These are phyloP conservation scores for Heterobasidion annosum DNA, from an alignment of 1,284 basidiomycete genomes.

Conservation along the genomic window DNA sequence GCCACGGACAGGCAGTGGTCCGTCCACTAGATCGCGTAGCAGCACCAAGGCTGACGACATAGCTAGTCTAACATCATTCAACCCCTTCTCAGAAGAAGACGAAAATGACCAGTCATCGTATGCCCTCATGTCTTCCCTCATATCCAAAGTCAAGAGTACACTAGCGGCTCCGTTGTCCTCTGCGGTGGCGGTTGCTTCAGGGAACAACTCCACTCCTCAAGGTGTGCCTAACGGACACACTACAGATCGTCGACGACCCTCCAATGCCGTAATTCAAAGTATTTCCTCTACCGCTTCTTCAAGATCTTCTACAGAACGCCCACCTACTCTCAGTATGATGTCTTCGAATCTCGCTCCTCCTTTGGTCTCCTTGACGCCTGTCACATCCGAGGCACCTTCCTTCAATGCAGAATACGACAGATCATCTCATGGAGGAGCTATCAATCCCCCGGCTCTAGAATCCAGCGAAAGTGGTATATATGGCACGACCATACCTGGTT, in stretches of 20 bases:
- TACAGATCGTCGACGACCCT: slow-evolving; percentile 48
- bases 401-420: slow-evolving; percentile 55
- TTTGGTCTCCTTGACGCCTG: slow-evolving; percentile 73
- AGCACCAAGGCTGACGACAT: slow-evolving; percentile 60
- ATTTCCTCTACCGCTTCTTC: slow-evolving; percentile 36
- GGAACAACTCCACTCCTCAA: slow-evolving; percentile 17
- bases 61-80: slow-evolving; percentile 69
- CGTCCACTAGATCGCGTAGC: slow-evolving; percentile 28
- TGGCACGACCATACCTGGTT: slow-evolving; percentile 73
- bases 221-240: slow-evolving; percentile 18
- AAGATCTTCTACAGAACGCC: slow-evolving; percentile 42
- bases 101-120: slow-evolving; percentile 79
- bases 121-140: slow-evolving; percentile 65
- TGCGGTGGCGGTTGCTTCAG: slow-evolving; percentile 24
- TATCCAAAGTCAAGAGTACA: slow-evolving; percentile 71
- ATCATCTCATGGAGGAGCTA: slow-evolving; percentile 40
- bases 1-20: slow-evolving; percentile 1
- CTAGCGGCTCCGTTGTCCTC: slow-evolving; percentile 56
- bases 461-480: slow-evolving; percentile 46
- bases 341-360: slow-evolving; percentile 61
- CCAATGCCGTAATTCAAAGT: slow-evolving; percentile 32
- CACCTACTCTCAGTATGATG: slow-evolving; percentile 44
- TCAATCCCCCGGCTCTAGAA: slow-evolving; percentile 42
- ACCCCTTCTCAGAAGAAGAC: slow-evolving; percentile 81
- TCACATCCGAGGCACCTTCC: slow-evolving; percentile 63